These are phyloP conservation scores for Orbilia ellipsospora DNA, from an alignment of 2,329 filamentous ascomycete species.

Conservation along the genomic window DNA sequence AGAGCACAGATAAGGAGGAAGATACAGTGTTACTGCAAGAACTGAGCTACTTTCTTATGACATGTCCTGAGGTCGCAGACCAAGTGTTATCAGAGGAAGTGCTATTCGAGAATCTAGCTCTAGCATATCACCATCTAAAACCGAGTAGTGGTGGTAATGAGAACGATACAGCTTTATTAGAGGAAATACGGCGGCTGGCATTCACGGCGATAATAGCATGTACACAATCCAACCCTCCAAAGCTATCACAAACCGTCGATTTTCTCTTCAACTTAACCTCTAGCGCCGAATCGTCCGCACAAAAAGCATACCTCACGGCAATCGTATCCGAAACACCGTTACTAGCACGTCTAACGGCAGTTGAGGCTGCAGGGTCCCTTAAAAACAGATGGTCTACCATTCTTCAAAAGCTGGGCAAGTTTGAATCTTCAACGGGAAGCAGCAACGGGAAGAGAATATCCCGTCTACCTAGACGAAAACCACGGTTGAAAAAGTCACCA, in stretches of 20 bases:
- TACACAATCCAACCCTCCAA: slow-evolving; percentile 14
- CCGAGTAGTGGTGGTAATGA: neutral
- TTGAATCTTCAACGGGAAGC: neutral
- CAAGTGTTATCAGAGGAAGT: slow-evolving; percentile 23
- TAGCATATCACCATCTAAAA: slow-evolving; percentile 3
- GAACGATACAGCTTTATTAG: neutral
- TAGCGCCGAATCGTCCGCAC: slow-evolving; percentile 1
- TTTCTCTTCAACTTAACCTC: slow-evolving; percentile 41
- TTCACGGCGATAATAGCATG: slow-evolving; percentile 33
- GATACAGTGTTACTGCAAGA: slow-evolving; percentile 16
- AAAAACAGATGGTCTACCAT: slow-evolving; percentile 45
- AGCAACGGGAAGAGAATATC: slow-evolving; percentile 8
- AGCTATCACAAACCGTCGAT: slow-evolving; percentile 29
- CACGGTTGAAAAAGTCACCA: neutral
- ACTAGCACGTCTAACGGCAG: slow-evolving; percentile 3
- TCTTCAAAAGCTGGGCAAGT: slow-evolving; percentile 22
- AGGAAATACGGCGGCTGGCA: slow-evolving; percentile 36
- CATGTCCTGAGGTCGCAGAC: slow-evolving; percentile 24
- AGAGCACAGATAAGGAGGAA: neutral
- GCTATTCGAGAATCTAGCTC: slow-evolving; percentile 27
- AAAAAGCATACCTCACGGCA: slow-evolving; percentile 20
- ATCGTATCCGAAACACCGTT: slow-evolving; percentile 34
- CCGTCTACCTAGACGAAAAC: slow-evolving; percentile 24
- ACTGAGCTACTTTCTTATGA: slow-evolving; percentile 42
- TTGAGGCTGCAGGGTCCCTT: slow-evolving; percentile 21